phyloP scores from a whole-genome alignment of 208 protist genomes.

The Herpetomonas muscarum region DNA sequence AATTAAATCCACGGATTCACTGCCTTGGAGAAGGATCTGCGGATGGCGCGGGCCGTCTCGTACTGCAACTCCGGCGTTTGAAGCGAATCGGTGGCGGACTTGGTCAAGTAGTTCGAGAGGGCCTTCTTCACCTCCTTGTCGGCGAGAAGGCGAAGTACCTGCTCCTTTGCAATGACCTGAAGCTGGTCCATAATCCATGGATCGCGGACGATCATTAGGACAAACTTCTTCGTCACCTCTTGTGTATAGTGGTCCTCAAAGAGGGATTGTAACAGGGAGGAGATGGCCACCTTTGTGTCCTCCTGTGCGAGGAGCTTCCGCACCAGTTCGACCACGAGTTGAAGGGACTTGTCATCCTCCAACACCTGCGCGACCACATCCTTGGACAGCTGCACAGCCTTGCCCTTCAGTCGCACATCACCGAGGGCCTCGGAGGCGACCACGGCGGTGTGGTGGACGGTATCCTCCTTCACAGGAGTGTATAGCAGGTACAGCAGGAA shows the following conservation, averaged over 20 bases:
- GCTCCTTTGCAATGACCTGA: conserved; percentile 69
- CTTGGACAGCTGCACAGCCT: conserved; percentile 77
- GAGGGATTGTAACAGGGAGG: conserved; percentile 71
- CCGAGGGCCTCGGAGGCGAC: conserved; percentile 81
- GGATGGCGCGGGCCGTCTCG: conserved; percentile 51
- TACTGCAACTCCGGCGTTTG: conserved; percentile 59
- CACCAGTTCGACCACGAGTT: conserved; percentile 61
- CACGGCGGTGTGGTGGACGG: conserved; percentile 84
- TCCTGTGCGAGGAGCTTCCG: conserved; percentile 57
- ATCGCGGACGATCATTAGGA: conserved; percentile 73
- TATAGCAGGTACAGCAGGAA: conserved; percentile 78
- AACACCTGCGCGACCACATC: conserved; percentile 76
- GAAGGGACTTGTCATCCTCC: conserved; percentile 58
- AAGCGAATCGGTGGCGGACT: conserved; percentile 45
- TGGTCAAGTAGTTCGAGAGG: conserved; percentile 56
- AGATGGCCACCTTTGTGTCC: conserved; percentile 77
- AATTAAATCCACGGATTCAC: conserved; percentile 55
- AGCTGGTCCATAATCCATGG: conserved; percentile 85
- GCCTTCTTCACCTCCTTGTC: conserved; percentile 44
- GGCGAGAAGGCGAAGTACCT: conserved; percentile 55
- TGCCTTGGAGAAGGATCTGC: conserved; percentile 29
- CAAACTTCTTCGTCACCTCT: conserved; percentile 90
- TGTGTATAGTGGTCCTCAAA: conserved; percentile 91
- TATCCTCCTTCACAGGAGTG: conserved; percentile 82
- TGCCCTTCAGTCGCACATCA: conserved; percentile 52